phyloP scores from a whole-genome alignment of 495 filamentous ascomycete species.

The Aspergillus diversus region DNA sequence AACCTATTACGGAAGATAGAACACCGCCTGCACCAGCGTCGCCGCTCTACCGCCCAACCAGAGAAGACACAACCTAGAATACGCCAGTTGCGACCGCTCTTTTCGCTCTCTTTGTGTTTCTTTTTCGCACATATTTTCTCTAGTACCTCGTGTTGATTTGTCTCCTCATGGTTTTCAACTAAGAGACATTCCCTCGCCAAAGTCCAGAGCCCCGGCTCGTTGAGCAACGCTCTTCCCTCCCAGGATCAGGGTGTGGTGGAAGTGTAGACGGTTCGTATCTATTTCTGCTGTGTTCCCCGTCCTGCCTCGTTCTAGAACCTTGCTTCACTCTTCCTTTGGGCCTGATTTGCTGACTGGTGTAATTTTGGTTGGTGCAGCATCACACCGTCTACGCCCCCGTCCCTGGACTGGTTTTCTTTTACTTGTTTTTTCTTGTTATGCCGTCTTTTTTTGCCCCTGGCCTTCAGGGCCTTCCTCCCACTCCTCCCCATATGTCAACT shows the following conservation, averaged over 20 bases:
- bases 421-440: constrained; percentile 34
- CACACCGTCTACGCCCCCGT: constrained; percentile 42
- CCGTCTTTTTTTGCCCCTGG: constrained; percentile 51
- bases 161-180: constrained; percentile 50
- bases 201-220: constrained; percentile 46
- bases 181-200: constrained; percentile 40
- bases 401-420: constrained; percentile 42
- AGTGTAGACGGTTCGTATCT: constrained; percentile 52
- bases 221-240: constrained; percentile 46
- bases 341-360: constrained; percentile 21
- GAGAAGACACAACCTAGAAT: constrained; percentile 25
- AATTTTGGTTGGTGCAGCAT: constrained; percentile 20
- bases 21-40: constrained; percentile 19
- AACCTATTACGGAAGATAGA: constrained; percentile 5
- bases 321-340: constrained; percentile 10
- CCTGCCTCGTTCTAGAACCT: constrained; percentile 15
- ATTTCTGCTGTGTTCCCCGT: constrained; percentile 15
- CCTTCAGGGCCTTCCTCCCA: constrained; percentile 50
- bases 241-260: constrained; percentile 50
- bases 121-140: constrained; percentile 31
- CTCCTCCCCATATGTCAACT: constrained; percentile 48
- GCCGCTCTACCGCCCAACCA: constrained; percentile 15
- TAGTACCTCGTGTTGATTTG: constrained; percentile 31
- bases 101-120: constrained; percentile 29
- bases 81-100: constrained; percentile 27